Base-by-base conservation (phyloP, 768 basidiomycete species). In the Trametes sanguinea region DNA sequence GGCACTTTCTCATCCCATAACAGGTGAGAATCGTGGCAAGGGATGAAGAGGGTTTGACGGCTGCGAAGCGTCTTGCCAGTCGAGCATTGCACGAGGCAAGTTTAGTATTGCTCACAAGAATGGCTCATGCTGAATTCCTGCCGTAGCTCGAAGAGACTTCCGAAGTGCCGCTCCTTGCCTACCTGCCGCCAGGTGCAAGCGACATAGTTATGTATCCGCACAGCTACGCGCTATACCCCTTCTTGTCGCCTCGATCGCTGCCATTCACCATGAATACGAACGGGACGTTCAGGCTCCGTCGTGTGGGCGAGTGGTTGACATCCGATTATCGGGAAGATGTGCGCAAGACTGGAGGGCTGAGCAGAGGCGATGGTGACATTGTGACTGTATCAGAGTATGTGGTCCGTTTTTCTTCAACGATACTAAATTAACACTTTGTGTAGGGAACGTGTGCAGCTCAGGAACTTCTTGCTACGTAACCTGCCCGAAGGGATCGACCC, bases 221-320 rank as follows among this genome's bases (percentile, higher is more conserved):
- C 33, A 69, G 69, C 16, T 90, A 89, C 69, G 81, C 87, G n/a
- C 65, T 89, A 42, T 92, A 85, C 71, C 90, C 90, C 0, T 89
- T 89, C 68, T 66, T 83, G 6, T 74, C 83, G 1, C 76, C 82
- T 10, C 81, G 77, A 14, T 69, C 80, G 9, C 70, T 83, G 40
- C 80, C 81, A 6, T 85, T 83, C 79, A 81, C 76, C 42, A 74
- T 79, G 65, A 74, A 74, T 22, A 63, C 76, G 9, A 75, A 75
- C 42, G 75, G 76, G 60, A 74, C 80, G 30, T 89, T 88, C 68
- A 80, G 90, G 51, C 69, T 88, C 48, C 81, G 89, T 50, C 80
- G 83, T 51, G 82, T 90, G 13, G 81, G 80, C 11, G 82, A 88
- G 66, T 89, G 84, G 85, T 77, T 87, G 40, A 74, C 76, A 39